Evolutionary conservation across 371 early-diverging fungal genomes (phyloP).

Genomic region (Mucor sp.): DNA sequence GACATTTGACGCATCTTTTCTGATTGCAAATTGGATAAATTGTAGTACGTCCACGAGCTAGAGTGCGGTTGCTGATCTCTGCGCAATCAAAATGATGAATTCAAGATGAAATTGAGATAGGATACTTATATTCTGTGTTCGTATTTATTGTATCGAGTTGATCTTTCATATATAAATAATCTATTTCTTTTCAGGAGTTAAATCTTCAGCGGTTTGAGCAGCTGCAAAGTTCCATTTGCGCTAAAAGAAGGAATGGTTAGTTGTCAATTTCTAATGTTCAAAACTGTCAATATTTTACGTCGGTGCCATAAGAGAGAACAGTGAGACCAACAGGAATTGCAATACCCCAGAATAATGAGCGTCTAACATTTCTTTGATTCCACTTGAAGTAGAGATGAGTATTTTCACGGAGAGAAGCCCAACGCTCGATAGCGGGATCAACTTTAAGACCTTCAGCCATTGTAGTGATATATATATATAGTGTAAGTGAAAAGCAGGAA

Average conservation of each 20-base stretch:
- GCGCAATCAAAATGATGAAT: too few species aligned
- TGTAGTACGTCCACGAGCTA: too few species aligned
- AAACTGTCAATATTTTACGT: constrained; percentile 40
- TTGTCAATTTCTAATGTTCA: background rate
- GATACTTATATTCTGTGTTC: background rate
- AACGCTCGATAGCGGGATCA: constrained; percentile 69
- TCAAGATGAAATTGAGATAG: too few species aligned
- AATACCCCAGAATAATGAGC: constrained; percentile 49
- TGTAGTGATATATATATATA: constrained; percentile 13
- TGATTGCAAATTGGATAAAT: too few species aligned
- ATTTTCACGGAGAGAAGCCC: constrained; percentile 69
- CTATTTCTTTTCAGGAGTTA: constrained; percentile 17
- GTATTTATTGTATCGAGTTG: background rate
- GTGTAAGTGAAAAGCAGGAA: constrained; percentile 11
- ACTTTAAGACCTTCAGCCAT: constrained; percentile 45
- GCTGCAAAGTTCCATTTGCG: constrained; percentile 51
- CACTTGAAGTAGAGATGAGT: constrained; percentile 58
- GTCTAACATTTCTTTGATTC: constrained; percentile 54
- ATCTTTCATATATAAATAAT: background rate
- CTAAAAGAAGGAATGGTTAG: constrained; percentile 19
- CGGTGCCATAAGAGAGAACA: constrained; percentile 46
- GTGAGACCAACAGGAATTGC: constrained; percentile 59
- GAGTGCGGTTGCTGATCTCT: too few species aligned
- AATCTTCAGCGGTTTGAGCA: constrained; percentile 47
- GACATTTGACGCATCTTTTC: too few species aligned